phyloP scores from a whole-genome alignment of 306 rosid genomes.

The Acacia acuminata region DNA sequence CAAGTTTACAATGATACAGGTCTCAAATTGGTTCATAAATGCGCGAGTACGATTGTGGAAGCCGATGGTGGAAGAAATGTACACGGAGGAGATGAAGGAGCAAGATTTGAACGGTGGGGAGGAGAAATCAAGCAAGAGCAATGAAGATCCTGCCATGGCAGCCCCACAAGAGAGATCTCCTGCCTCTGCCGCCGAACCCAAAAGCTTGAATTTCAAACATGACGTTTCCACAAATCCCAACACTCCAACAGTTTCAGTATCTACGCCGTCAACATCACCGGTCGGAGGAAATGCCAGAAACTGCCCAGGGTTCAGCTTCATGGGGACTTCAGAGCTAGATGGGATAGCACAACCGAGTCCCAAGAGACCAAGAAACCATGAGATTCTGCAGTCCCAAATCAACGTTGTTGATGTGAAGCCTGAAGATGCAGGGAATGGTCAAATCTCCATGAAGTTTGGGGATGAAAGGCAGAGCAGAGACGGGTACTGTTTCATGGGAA shows the following conservation, averaged over 20 bases:
- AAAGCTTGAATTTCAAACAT: slow-evolving; percentile 59
- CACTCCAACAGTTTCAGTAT: slow-evolving; percentile 47
- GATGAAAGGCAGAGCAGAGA: slow-evolving; percentile 77
- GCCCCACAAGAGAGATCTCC: slow-evolving; percentile 48
- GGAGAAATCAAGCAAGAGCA: slow-evolving; percentile 65
- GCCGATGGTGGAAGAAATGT: slow-evolving; percentile 99
- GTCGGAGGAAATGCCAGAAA: slow-evolving; percentile 53
- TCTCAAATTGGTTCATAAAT: slow-evolving; percentile 97
- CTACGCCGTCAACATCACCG: slow-evolving; percentile 58
- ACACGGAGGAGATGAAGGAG: slow-evolving; percentile 84
- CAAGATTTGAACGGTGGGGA: slow-evolving; percentile 72
- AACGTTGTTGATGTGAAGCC: slow-evolving; percentile 63
- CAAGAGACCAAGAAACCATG: slow-evolving; percentile 66
- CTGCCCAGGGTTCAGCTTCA: slow-evolving; percentile 78
- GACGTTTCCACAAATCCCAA: slow-evolving; percentile 49
- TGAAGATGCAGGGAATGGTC: slow-evolving; percentile 48
- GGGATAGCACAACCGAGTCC: slow-evolving; percentile 90
- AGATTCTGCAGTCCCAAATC: slow-evolving; percentile 45
- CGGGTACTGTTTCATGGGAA: slow-evolving; percentile 76
- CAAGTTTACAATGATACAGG: slow-evolving; percentile 47
- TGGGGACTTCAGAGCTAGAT: slow-evolving; percentile 84
- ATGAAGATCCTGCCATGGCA: slow-evolving; percentile 59
- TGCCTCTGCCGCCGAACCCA: slow-evolving; percentile 40
- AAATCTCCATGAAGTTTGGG: slow-evolving; percentile 65
- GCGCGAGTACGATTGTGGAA: slow-evolving; percentile 99